Conservation (phyloP, 257 asterid species). For the Ehretia macrophylla region DNA sequence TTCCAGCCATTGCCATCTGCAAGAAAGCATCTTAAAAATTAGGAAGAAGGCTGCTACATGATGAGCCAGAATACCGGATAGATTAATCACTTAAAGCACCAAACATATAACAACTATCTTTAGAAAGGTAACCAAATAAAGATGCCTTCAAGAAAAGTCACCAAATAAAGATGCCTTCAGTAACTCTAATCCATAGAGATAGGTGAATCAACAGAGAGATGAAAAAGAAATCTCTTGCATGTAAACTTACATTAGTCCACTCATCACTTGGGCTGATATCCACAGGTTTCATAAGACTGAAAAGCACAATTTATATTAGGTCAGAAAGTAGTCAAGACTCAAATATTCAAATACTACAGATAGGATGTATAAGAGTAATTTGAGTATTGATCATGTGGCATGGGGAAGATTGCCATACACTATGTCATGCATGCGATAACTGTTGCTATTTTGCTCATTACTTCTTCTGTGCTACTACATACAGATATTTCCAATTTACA, state of each 20-base stretch:
- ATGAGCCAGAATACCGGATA: not conserved
- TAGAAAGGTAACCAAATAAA: too few relatives aligned
- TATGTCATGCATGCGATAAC: too few relatives aligned
- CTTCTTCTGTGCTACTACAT: not conserved
- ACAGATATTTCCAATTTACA: not conserved
- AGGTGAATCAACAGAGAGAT: not conserved
- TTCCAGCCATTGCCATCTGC: constrained; percentile 90
- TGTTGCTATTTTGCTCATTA: not conserved
- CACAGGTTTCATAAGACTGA: constrained; percentile 90
- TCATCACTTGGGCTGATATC: constrained; percentile 87
- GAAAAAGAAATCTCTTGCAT: constrained; percentile 2
- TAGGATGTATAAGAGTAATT: not conserved
- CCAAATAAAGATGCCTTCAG: too few relatives aligned
- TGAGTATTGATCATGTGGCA: not conserved
- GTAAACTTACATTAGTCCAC: constrained; percentile 78
- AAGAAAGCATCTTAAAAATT: constrained; percentile 22
- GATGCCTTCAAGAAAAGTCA: too few relatives aligned
- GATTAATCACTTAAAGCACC: not conserved
- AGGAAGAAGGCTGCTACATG: constrained; percentile 3
- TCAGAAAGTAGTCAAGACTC: constrained; percentile 11
- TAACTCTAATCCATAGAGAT: too few relatives aligned
- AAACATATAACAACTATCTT: not conserved
- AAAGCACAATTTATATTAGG: constrained; percentile 25
- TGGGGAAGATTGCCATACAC: too few relatives aligned
- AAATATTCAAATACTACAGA: not conserved